Evolutionary conservation across 2,329 filamentous ascomycete genomes (phyloP), one percentile per base, ranked within the genome.

Genomic region (Penicillium sp.): DNA sequence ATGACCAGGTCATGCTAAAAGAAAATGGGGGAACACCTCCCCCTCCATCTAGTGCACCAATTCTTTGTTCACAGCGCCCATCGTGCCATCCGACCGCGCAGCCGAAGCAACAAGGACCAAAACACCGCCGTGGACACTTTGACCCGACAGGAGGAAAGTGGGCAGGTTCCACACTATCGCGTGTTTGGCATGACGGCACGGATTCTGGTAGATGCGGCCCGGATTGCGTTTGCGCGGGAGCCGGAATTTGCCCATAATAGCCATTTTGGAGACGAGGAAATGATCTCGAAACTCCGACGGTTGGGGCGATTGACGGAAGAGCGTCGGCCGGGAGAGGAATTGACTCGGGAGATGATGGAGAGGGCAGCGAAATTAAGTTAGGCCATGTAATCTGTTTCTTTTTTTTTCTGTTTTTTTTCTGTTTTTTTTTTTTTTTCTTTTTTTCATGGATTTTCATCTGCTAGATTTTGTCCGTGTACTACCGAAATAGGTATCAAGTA

Each of bases 131-230:
- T 66, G 32, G 62, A 59, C 29, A 48, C 64, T 27, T 58, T 77
- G 12, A 73, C 80, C 48, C 73, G 77, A 53, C 73, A 73, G 52
- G 71, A 77, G 50, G 66, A 69, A 9, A 63, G 69, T 4, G 73
- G 74, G 3, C 62, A 66, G 8, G 56, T 77, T 39, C 72, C 72
- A 37, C 76, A 86, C 34, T 95, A 93, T 70, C 83, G 86, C 57
- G 90, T 97, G 4, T 96, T 90, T 80, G 91, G 91, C 12, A 91
- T 97, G 88, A 97, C 91, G 45, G 91, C 89, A 3, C 76, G 89
- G 45, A 91, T 97, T 46, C 67, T 96, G 46, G 88, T 96, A 4
- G 91, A 97, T 70, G 85, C 86, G 4, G 90, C 91, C 32, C 77
- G 88, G 53, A 78, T 95, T 13, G 91, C 90, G 18, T 97, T 93